phyloP scores from a whole-genome alignment of 805 yeast species.

The Cyberlindnera euphorbiae region DNA sequence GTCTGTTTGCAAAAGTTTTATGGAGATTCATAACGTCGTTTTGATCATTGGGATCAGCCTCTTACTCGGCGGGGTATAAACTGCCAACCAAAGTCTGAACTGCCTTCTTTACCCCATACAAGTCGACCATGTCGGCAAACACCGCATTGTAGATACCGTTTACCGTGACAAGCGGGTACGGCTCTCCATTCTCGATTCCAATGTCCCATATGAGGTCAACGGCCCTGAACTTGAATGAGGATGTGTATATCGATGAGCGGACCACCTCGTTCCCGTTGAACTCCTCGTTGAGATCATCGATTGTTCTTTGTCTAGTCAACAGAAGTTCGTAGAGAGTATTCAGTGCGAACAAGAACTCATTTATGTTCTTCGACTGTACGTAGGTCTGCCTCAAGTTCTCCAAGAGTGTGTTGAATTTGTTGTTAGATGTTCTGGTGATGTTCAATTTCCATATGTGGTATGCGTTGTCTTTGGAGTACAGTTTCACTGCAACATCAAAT shows the following conservation, averaged over 20 bases:
- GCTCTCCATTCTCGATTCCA: constrained; percentile 8
- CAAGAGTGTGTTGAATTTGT: constrained; percentile 19
- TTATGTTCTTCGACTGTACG: constrained; percentile 16
- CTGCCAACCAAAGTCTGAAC: constrained; percentile 6
- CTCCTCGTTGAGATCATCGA: constrained; percentile 8
- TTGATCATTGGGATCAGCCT: too few relatives aligned
- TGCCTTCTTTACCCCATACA: constrained; percentile 13
- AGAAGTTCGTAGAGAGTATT: constrained; percentile 17
- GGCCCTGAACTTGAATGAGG: constrained; percentile 3
- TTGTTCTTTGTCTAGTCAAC: constrained; percentile 8
- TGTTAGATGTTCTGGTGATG: constrained; percentile 16
- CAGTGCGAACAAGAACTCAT: constrained; percentile 17
- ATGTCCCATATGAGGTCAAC: constrained; percentile 13
- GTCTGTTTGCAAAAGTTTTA: too few relatives aligned
- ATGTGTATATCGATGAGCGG: neutral
- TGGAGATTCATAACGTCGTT: neutral
- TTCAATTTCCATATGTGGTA: constrained; percentile 15
- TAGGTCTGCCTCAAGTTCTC: constrained; percentile 7
- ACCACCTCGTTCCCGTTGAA: neutral
- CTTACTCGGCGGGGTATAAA: neutral
- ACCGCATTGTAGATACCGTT: constrained; percentile 11
- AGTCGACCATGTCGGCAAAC: constrained; percentile 11
- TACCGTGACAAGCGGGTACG: constrained; percentile 9
- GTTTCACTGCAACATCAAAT: constrained; percentile 13
- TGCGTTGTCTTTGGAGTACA: constrained; percentile 8